A percentile compares a stretch with the other conserved stretches of the same genome.
Conservation (phyloP, 805 yeast genomes). For the Jamesozyma rosinii region DNA sequence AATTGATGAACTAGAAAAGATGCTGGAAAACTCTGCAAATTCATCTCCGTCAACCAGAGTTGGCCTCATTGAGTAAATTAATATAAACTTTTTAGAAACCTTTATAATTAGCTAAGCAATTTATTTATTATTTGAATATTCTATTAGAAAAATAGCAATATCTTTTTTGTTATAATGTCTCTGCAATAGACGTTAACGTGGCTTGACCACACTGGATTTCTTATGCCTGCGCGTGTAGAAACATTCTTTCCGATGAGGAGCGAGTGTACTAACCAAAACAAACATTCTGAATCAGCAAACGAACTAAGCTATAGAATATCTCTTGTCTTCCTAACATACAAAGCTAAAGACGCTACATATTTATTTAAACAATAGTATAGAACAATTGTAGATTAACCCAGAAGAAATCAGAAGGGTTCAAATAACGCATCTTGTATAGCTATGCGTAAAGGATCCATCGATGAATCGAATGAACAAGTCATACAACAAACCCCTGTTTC, state of each 20-base stretch:
- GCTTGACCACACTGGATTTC: no score
- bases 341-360: no score
- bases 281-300: no score
- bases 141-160: not conserved
- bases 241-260: not conserved
- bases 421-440: no score
- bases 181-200: no score
- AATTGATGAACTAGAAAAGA: slow-evolving; percentile 14
- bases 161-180: not conserved
- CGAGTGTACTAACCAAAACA: not conserved
- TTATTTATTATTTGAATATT: not conserved
- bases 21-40: slow-evolving; percentile 4
- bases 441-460: no score
- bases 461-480: slow-evolving; percentile 6
- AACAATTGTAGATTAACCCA: no score
- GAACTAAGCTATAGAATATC: no score
- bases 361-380: no score
- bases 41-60: slow-evolving; percentile 7
- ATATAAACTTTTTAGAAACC: not conserved
- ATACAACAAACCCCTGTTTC: slow-evolving; percentile 4
- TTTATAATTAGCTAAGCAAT: not conserved
- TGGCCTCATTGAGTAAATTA: not conserved
- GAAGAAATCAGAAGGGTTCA: no score
- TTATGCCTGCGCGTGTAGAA: no score
- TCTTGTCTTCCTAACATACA: no score